phyloP scores from a whole-genome alignment of 805 yeast genomes.

The Pichia scutulata region DNA sequence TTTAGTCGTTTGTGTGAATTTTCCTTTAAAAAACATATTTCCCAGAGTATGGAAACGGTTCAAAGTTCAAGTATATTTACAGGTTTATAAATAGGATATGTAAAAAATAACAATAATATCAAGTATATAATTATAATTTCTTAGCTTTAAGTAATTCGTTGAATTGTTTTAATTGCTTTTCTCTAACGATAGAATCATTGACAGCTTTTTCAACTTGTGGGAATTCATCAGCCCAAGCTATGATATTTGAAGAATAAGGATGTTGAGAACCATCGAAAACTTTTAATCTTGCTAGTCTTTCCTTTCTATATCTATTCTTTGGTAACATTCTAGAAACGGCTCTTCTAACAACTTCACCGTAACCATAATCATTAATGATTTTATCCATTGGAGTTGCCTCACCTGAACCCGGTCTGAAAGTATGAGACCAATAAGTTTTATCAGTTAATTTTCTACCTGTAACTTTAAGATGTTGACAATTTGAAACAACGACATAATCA shows the following conservation, averaged over 20 bases:
- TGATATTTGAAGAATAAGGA: conserved; percentile 76
- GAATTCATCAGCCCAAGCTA: conserved; percentile 80
- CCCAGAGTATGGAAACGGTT: not conserved
- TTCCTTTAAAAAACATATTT: too few species aligned
- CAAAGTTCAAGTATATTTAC: not conserved
- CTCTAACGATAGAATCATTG: conserved; percentile 29
- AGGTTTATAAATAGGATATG: not conserved
- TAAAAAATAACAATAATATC: not conserved
- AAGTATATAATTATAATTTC: conserved; percentile 5
- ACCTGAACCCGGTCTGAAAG: conserved; percentile 83
- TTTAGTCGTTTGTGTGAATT: too few species aligned
- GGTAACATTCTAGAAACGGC: conserved; percentile 98
- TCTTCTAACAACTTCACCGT: conserved; percentile 71
- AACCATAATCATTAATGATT: conserved; percentile 71
- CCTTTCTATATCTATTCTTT: conserved; percentile 73
- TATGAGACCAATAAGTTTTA: conserved; percentile 84
- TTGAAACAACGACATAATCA: conserved; percentile 94
- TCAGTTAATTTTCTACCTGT: conserved; percentile 80
- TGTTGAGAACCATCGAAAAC: conserved; percentile 82
- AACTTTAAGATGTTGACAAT: conserved; percentile 72
- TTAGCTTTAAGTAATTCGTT: conserved; percentile 22
- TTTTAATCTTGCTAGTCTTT: conserved; percentile 76
- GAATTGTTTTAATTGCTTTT: conserved; percentile 19
- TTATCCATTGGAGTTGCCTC: conserved; percentile 76
- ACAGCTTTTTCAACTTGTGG: conserved; percentile 40